These are phyloP conservation scores for Colletotrichum tropicicola DNA, from an alignment of 2,329 filamentous ascomycete genomes.

Conservation along the genomic window DNA sequence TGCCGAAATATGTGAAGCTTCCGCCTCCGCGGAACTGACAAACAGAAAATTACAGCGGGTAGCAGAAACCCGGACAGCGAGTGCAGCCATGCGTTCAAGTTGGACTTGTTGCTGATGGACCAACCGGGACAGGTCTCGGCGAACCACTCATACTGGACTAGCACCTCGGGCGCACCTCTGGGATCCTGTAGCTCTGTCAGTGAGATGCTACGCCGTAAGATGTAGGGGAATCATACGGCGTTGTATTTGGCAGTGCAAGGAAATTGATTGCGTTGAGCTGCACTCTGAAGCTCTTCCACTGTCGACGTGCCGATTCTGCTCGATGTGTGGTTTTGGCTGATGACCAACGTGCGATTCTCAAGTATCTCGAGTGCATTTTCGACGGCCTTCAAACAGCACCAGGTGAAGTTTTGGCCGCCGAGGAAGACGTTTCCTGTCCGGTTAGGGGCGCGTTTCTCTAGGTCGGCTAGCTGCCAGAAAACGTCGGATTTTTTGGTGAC, in stretches of 20 bases:
- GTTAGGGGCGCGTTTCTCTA: not conserved
- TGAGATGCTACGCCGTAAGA: not conserved
- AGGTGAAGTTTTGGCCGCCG: conserved; percentile 37
- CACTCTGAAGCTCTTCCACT: conserved; percentile 11
- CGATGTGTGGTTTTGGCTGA: conserved; percentile 11
- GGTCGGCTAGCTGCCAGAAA: conserved; percentile 27
- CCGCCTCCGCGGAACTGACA: conserved; percentile 37
- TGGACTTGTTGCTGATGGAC: conserved; percentile 31
- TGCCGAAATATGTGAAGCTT: conserved; percentile 32
- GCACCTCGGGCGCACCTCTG: conserved; percentile 32
- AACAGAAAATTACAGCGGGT: conserved; percentile 38
- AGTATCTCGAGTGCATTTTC: conserved; percentile 29
- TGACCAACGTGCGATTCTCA: conserved; percentile 24
- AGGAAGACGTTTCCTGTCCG: not conserved
- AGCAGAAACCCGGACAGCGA: conserved; percentile 38
- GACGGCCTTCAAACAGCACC: conserved; percentile 37
- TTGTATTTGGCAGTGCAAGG: conserved; percentile 36
- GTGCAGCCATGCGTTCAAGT: conserved; percentile 36
- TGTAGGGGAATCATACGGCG: not conserved
- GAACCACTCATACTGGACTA: conserved; percentile 32
- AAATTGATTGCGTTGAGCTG: conserved; percentile 29
- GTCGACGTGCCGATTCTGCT: not conserved
- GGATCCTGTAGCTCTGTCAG: not conserved
- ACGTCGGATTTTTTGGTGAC: conserved; percentile 7
- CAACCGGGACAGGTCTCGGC: conserved; percentile 36